Evolutionary conservation across 75 land plant genomes (phyloP).

Genomic region (Pseudotsuga menziesii): DNA sequence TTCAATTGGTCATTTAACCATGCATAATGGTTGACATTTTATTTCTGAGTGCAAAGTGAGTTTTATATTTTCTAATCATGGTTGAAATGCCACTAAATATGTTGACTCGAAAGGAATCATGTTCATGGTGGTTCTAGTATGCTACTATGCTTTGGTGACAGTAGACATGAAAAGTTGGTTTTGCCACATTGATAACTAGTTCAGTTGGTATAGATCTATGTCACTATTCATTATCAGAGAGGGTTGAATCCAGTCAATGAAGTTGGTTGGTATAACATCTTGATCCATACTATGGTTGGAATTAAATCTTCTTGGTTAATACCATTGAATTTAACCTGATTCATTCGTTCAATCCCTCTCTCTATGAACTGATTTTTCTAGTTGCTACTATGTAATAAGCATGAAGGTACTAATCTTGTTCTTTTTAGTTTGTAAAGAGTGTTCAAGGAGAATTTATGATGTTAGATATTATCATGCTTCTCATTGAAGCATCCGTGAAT

Average conservation of each 20-base stretch:
- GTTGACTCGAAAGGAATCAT: neutral
- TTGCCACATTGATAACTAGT: neutral
- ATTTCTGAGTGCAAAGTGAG: neutral
- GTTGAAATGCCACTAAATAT: neutral
- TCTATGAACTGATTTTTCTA: neutral
- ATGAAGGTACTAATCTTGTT: no score
- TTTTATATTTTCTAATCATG: neutral
- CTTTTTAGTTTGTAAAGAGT: neutral
- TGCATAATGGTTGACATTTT: neutral
- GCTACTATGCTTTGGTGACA: neutral
- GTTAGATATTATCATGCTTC: neutral
- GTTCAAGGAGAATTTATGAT: neutral
- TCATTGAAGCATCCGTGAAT: constrained; percentile 29
- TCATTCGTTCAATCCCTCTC: neutral
- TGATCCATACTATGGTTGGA: neutral
- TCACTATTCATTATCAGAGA: neutral
- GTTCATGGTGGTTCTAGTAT: no score
- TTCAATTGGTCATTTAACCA: neutral
- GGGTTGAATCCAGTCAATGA: neutral
- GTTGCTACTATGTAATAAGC: no score
- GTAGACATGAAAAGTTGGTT: neutral
- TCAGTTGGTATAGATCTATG: neutral
- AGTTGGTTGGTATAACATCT: neutral
- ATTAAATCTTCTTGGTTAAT: neutral
- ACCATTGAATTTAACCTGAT: neutral